A percentile compares a stretch with the other conserved stretches of the same genome.
Evolutionary conservation across 257 asterid genomes (phyloP).

Genomic region (Solanum pinnatisectum): DNA sequence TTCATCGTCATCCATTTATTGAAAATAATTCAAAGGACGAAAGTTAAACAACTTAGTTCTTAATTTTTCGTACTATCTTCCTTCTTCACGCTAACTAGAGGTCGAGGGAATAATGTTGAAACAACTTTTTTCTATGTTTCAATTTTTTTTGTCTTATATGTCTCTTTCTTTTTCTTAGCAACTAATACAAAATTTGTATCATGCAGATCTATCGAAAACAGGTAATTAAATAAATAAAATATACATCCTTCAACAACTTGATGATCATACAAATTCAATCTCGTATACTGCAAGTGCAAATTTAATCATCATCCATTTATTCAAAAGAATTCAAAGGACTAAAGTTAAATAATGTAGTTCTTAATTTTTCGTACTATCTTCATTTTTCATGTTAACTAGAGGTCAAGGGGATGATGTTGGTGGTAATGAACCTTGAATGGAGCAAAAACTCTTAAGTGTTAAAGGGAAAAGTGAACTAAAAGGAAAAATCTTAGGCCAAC

Average conservation of each 20-base stretch:
- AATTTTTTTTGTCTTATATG: too few species aligned
- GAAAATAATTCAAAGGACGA: neutral
- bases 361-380: neutral
- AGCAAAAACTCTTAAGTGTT: constrained; percentile 1
- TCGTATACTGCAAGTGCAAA: neutral
- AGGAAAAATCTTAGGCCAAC: constrained; percentile 18
- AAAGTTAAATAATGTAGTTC: neutral
- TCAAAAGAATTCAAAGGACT: neutral
- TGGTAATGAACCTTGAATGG: neutral
- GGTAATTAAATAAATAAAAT: neutral
- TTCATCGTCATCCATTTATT: neutral
- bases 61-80: neutral
- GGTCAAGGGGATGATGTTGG: neutral
- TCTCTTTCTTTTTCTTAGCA: too few species aligned
- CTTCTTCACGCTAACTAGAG: neutral
- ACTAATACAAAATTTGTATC: neutral
- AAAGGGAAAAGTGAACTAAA: constrained; percentile 11
- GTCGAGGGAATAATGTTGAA: neutral
- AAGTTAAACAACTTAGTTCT: neutral
- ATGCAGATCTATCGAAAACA: neutral
- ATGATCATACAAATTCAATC: neutral
- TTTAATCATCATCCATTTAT: neutral
- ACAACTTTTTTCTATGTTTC: too few species aligned
- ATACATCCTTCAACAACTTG: neutral
- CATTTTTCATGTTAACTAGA: neutral